Evolutionary conservation across 2,329 filamentous ascomycete species (phyloP), one percentile per base, ranked within the genome.

Genomic region (Arthrobotrys conoides): DNA sequence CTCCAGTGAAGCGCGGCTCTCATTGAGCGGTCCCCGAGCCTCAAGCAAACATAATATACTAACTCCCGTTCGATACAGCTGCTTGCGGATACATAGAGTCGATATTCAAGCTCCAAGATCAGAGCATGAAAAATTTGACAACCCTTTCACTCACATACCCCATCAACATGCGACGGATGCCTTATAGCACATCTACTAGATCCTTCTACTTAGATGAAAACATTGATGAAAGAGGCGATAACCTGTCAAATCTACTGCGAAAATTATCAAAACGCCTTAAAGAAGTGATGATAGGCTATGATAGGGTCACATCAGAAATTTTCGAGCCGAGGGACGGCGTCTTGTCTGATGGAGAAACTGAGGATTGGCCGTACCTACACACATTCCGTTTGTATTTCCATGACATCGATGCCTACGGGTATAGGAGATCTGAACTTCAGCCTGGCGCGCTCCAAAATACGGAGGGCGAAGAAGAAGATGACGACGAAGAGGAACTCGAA

Each of bases 201-300:
- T 71, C 69, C 1, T 71, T 71, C 69, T 71, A 65, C 41, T 55
- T 71, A 53, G 69, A 71, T 65, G 48, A 65, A 55, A 55, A 71
- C 1, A 48, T 71, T 33, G 69, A 71, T 33, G 36, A 57, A 22
- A 65, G 69, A 27, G 69, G 69, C 46, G 69, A 71, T 65, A 71
- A 71, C 20, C 48, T 71, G 57, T 71, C 69, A 65, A 71, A 71
- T 65, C 30, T 71, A 46, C 51, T 71, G 59, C 57, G 69, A 71
- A 12, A 57, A 48, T 46, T 71, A 12, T 71, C 69, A 46, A 71
- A 71, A 71, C 41, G 36, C 10, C 57, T 71, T 18, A 71, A 63
- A 27, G 22, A 8, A 18, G 69, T 71, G 18, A 55, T 57, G 22
- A 55, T 71, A 65, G 14, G 24, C 16, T 71, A 71, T 36, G 59